Evolutionary conservation across 2,329 filamentous ascomycete genomes (phyloP).

Genomic region (Westerdykella sp.): DNA sequence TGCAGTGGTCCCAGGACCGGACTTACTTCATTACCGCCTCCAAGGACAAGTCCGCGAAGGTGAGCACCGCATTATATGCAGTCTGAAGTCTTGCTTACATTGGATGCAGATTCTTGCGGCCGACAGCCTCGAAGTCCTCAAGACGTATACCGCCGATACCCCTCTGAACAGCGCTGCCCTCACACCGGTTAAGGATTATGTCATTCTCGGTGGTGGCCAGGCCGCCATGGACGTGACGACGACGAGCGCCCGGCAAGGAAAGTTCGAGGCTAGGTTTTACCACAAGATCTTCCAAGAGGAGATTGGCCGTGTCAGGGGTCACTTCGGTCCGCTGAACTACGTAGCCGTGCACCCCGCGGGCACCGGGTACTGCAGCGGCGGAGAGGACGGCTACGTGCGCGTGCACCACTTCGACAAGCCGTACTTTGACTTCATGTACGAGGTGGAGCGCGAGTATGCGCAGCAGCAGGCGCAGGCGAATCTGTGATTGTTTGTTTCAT

Average conservation of each 20-base stretch:
- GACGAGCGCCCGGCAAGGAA: constrained; percentile 88
- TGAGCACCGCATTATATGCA: constrained; percentile 33
- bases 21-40: constrained; percentile 98
- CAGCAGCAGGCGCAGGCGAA: constrained; percentile 32
- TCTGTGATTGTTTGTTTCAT: constrained; percentile 22
- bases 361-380: constrained; percentile 87
- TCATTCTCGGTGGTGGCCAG: constrained; percentile 96
- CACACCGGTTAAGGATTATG: constrained; percentile 92
- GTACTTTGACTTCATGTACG: constrained; percentile 98
- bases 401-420: constrained; percentile 98
- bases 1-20: constrained; percentile 89
- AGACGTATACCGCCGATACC: constrained; percentile 87
- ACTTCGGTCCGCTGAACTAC: constrained; percentile 96
- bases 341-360: constrained; percentile 89
- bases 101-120: constrained; percentile 64
- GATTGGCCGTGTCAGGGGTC: constrained; percentile 91
- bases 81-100: constrained; percentile 4
- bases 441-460: constrained; percentile 80
- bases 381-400: constrained; percentile 97
- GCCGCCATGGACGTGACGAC: constrained; percentile 98
- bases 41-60: constrained; percentile 96
- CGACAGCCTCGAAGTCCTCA: constrained; percentile 82
- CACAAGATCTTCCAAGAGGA: constrained; percentile 99
- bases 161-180: constrained; percentile 94
- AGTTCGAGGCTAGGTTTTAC: constrained; percentile 99